Base-by-base conservation (phyloP, 345 rosid genomes). In the Combretum micranthum region DNA sequence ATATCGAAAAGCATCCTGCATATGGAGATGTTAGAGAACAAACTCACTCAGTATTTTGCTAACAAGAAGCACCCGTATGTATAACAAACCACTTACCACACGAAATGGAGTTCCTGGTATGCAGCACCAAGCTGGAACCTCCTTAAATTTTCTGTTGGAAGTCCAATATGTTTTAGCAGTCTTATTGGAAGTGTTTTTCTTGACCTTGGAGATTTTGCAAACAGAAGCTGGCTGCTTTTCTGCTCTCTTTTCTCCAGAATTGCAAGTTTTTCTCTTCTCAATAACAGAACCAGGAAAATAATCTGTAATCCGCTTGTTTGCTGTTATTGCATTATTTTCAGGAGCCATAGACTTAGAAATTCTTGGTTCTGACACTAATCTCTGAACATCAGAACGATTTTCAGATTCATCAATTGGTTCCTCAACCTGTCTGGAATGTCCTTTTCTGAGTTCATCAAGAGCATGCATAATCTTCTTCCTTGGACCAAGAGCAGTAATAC, bases 1-100 rank as follows among this genome's bases (percentile, higher is more conserved):
- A 71, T 83, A 84, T 60, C 76, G 90, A 84, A 92, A 92, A 67
- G 98, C 96, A 69, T 92, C 98, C 98, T 92, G 91, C 77, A 55
- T 23, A 71, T 26, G 4, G 46, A 69, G 65, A 20, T 54, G 47
- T 60, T 60, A 37, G 42, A 52, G 0, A 58, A 52, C 32, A 20
- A 45, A 32, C n/a, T 12, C 48, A 50, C n/a, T 23, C 46, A 55
- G 15, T 15, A 53, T 44, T 32, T 4, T 32, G 39, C 9, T 32
- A 7, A 4, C 9, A 11, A 32, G 1, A 11, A 32, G 39, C 39
- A 32, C 39, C 39, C 39, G 9, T 32, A 32, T 7, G 9, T 9
- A 32, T 32, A 32, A 32, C 39, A 64, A 19, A 47, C 45, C 47
- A 52, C 44, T 63, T 83, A 92, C 98, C 98, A 88, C 98, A 69